Percentiles rank a stretch among this genome's conserved stretches.
Conservation (phyloP, 2,329 filamentous ascomycete species). For the Epichloe typhina region DNA sequence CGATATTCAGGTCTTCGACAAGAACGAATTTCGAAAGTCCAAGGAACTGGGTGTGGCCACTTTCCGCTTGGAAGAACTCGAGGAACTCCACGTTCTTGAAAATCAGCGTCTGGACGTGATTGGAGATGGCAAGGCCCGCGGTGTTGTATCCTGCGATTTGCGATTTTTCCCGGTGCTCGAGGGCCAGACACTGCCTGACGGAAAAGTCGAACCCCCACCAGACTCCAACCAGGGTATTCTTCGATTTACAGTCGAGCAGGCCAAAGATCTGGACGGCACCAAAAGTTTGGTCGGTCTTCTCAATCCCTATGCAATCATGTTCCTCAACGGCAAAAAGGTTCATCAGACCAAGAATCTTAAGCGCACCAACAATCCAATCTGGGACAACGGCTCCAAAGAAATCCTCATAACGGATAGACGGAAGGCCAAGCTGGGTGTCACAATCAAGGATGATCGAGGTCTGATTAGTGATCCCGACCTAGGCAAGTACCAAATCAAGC, state of each 20-base stretch:
- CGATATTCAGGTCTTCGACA: conserved; percentile 78
- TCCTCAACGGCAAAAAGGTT: conserved; percentile 86
- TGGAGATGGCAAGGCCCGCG: conserved; percentile 71
- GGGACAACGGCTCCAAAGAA: conserved; percentile 85
- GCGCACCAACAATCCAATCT: conserved; percentile 94
- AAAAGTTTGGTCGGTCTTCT: conserved; percentile 87
- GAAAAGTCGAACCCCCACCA: conserved; percentile 65
- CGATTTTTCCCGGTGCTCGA: conserved; percentile 92
- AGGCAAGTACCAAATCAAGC: conserved; percentile 87
- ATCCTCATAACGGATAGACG: conserved; percentile 90
- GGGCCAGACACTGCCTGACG: conserved; percentile 57
- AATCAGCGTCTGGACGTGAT: conserved; percentile 77
- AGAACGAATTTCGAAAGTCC: conserved; percentile 91
- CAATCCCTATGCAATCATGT: conserved; percentile 77
- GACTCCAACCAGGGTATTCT: conserved; percentile 90
- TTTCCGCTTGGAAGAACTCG: conserved; percentile 72
- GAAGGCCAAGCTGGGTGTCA: conserved; percentile 76
- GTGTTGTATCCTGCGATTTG: conserved; percentile 67
- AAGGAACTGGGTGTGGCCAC: conserved; percentile 84
- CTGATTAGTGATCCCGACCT: conserved; percentile 70
- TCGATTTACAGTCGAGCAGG: conserved; percentile 85
- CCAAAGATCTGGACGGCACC: conserved; percentile 84
- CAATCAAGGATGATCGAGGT: conserved; percentile 92
- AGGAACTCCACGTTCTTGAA: conserved; percentile 65
- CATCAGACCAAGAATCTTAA: conserved; percentile 87